These are phyloP conservation scores for Lithospermum erythrorhizon DNA, from an alignment of 257 asterid genomes.

Conservation along the genomic window DNA sequence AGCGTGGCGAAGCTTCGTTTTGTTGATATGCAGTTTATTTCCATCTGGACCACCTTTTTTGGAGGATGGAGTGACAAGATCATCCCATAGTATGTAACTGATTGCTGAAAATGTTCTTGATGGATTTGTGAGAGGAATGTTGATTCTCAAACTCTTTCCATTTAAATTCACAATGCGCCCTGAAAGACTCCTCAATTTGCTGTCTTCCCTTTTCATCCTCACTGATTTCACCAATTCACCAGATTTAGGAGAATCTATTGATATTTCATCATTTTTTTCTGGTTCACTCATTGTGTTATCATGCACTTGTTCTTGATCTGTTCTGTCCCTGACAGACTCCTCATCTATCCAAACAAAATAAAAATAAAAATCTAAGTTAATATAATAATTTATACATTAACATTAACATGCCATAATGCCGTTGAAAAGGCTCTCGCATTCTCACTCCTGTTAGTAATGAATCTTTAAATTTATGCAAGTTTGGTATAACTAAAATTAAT, in stretches of 20 bases:
- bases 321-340: slow-evolving; percentile 32
- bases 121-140: slow-evolving; percentile 78
- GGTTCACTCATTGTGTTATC: slow-evolving; percentile 29
- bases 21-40: slow-evolving; percentile 45
- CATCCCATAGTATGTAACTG: slow-evolving; percentile 74
- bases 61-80: slow-evolving; percentile 55
- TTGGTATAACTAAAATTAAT: no score
- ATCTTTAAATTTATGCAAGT: no score
- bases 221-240: slow-evolving; percentile 30
- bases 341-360: slow-evolving; percentile 33
- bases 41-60: slow-evolving; percentile 49
- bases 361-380: neutral
- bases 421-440: no score
- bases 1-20: slow-evolving; percentile 62
- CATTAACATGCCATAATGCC: no score
- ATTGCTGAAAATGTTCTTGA: slow-evolving; percentile 65
- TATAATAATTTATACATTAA: no score
- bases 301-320: slow-evolving; percentile 36
- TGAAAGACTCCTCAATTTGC: slow-evolving; percentile 31
- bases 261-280: slow-evolving; percentile 17
- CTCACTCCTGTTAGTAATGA: no score
- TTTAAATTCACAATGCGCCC: slow-evolving; percentile 33
- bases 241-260: slow-evolving; percentile 26
- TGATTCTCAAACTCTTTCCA: slow-evolving; percentile 57
- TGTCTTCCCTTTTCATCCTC: slow-evolving; percentile 35